These are phyloP conservation scores for Prunus padus DNA, from an alignment of 306 rosid genomes.

Conservation along the genomic window DNA sequence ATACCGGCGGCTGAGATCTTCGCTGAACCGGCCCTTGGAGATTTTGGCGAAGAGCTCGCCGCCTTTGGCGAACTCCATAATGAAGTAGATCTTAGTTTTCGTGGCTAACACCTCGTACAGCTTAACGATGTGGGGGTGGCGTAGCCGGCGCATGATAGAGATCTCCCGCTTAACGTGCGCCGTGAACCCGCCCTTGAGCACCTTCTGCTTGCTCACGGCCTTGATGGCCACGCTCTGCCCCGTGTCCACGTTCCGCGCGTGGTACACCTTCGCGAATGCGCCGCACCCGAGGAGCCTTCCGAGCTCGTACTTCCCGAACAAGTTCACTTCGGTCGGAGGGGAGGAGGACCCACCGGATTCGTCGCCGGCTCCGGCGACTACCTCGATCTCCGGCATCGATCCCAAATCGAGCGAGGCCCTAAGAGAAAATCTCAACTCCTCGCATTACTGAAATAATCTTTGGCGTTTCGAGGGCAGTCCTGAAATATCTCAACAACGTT, in stretches of 20 bases:
- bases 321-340: neutral
- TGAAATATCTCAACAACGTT: neutral
- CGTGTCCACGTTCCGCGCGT: conserved; percentile 42
- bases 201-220: conserved; percentile 57
- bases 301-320: conserved; percentile 59
- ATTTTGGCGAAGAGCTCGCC: conserved; percentile 68
- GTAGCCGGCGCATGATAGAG: conserved; percentile 65
- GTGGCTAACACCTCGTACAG: conserved; percentile 74
- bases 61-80: conserved; percentile 71
- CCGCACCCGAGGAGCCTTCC: conserved; percentile 61
- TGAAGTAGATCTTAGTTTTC: conserved; percentile 69
- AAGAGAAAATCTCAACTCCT: neutral
- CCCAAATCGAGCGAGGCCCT: neutral
- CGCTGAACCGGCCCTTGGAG: conserved; percentile 46
- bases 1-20: conserved; percentile 55
- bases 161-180: conserved; percentile 69
- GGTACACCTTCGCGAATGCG: conserved; percentile 79
- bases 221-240: conserved; percentile 77
- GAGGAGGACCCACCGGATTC: neutral
- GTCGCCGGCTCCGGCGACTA: neutral
- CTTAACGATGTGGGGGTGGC: conserved; percentile 57
- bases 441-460: neutral
- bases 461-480: neutral
- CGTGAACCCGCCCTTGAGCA: conserved; percentile 33
- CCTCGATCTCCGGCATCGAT: conserved; percentile 28